These are phyloP conservation scores for Naganishia vaughanmartiniae DNA, from an alignment of 768 basidiomycete species.

Conservation along the genomic window DNA sequence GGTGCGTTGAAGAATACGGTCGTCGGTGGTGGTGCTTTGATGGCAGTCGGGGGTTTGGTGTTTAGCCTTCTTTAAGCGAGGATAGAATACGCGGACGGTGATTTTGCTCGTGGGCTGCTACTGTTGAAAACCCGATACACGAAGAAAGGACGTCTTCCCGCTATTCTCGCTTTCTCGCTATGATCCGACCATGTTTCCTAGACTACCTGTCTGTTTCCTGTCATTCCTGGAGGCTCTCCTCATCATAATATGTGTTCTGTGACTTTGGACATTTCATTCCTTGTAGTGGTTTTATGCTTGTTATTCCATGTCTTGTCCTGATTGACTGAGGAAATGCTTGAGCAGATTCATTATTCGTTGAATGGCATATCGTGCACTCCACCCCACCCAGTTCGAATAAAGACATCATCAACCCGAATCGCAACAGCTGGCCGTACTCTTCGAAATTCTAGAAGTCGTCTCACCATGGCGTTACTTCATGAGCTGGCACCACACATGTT, in stretches of 20 bases:
- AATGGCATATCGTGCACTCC: too few relatives aligned
- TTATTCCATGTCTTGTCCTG: background rate
- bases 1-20: constrained; percentile 19
- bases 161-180: background rate
- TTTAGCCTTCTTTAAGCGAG: background rate
- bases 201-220: background rate
- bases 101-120: too few relatives aligned
- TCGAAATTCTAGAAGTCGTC: too few relatives aligned
- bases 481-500: too few relatives aligned
- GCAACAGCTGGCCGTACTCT: too few relatives aligned
- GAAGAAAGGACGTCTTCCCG: background rate
- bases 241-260: background rate
- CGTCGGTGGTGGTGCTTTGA: constrained; percentile 2
- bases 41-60: constrained; percentile 2
- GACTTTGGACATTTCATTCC: background rate
- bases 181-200: background rate
- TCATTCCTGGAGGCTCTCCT: background rate
- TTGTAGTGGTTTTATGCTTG: constrained; percentile 1
- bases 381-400: too few relatives aligned
- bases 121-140: background rate
- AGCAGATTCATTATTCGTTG: too few relatives aligned
- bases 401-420: too few relatives aligned
- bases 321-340: background rate
- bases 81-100: background rate
- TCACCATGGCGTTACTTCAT: too few relatives aligned